phyloP scores from a whole-genome alignment of 208 protist genomes.

The Lotmaria passim region DNA sequence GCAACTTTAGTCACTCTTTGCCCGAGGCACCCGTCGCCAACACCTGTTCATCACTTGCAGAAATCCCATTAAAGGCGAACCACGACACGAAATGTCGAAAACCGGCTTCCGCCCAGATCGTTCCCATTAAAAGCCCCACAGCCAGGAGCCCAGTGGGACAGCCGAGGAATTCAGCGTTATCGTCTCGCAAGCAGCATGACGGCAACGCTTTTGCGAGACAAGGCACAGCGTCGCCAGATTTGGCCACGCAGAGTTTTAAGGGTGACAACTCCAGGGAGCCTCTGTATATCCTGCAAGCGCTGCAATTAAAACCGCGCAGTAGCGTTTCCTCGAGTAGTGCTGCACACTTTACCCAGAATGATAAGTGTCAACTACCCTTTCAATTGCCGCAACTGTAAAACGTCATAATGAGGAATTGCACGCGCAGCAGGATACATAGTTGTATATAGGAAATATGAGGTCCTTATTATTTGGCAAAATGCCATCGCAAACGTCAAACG shows the following conservation, averaged over 20 bases:
- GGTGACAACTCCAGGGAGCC: neutral
- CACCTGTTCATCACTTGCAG: neutral
- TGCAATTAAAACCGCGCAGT: slow-evolving; percentile 12
- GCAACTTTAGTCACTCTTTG: neutral
- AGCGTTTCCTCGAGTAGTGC: neutral
- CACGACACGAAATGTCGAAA: neutral
- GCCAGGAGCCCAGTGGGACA: neutral
- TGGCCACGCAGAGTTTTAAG: neutral
- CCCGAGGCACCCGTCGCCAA: neutral
- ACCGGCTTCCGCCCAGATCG: neutral
- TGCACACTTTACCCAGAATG: neutral
- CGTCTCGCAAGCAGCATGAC: neutral
- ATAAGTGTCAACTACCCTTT: neutral
- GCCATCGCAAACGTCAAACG: too few relatives aligned
- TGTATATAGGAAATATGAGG: too few relatives aligned
- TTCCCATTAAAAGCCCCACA: neutral
- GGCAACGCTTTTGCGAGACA: neutral
- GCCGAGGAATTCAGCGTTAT: neutral
- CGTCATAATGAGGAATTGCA: neutral
- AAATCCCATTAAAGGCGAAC: neutral
- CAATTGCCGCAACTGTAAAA: slow-evolving; percentile 12
- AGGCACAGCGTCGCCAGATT: neutral
- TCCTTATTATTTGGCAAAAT: too few relatives aligned
- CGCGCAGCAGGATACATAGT: too few relatives aligned
- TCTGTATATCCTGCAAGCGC: slow-evolving; percentile 2